Conservation (phyloP, 345 rosid genomes). For the Cardiospermum halicacabum region DNA sequence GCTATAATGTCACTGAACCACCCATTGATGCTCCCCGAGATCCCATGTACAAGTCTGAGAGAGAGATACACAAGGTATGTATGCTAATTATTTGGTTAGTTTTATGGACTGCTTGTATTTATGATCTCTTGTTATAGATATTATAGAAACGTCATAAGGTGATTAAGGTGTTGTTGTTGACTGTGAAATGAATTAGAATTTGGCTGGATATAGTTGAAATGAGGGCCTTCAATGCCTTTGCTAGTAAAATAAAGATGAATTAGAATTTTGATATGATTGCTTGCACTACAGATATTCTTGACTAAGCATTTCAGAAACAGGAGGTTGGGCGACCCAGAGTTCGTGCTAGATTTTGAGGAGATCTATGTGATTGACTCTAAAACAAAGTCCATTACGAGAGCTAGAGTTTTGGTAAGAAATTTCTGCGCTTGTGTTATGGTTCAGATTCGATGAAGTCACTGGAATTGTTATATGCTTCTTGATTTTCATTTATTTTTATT, state of each 20-base stretch:
- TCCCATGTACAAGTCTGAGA: conserved; percentile 77
- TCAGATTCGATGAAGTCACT: neutral
- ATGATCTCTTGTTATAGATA: neutral
- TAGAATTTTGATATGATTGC: neutral
- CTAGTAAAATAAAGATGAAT: neutral
- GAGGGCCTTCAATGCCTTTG: neutral
- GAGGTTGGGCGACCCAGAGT: conserved; percentile 72
- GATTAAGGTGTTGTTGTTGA: neutral
- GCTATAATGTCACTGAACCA: conserved; percentile 84
- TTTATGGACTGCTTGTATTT: neutral
- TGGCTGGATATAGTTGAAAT: neutral
- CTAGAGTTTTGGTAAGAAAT: conserved; percentile 69
- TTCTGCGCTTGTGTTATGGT: neutral
- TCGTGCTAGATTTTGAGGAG: conserved; percentile 92
- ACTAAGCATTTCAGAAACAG: conserved; percentile 81
- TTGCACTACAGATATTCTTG: conserved; percentile 73
- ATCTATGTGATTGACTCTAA: conserved; percentile 82
- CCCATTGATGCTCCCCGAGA: conserved; percentile 90
- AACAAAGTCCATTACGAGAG: conserved; percentile 89
- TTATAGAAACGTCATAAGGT: neutral
- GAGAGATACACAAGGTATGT: conserved; percentile 73
- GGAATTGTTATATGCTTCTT: neutral
- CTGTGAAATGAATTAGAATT: neutral
- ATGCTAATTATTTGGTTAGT: conserved; percentile 13
- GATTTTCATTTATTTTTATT: neutral